These are phyloP conservation scores for Capsicum pubescens DNA, from an alignment of 257 asterid genomes.

Conservation along the genomic window DNA sequence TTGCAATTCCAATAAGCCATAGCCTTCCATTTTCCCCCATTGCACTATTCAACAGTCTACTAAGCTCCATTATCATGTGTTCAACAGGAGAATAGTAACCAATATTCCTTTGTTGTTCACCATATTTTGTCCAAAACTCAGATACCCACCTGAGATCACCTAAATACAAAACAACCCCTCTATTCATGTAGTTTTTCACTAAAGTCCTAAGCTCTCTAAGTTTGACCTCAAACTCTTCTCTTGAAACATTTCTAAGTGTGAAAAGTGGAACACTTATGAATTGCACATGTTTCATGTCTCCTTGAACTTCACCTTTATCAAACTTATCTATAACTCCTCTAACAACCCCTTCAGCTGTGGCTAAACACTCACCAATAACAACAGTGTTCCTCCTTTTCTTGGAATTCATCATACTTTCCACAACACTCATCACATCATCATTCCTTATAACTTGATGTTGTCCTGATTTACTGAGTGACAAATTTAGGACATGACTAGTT, in stretches of 20 bases:
- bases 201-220: constrained; percentile 73
- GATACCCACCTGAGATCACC: constrained; percentile 89
- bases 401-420: constrained; percentile 64
- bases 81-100: constrained; percentile 69
- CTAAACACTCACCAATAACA: constrained; percentile 54
- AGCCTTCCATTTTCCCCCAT: constrained; percentile 51
- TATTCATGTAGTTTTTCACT: constrained; percentile 54
- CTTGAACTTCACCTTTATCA: constrained; percentile 59
- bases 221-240: constrained; percentile 73
- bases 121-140: constrained; percentile 71
- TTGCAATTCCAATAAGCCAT: constrained; percentile 81
- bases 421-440: constrained; percentile 57
- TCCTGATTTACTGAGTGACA: constrained; percentile 22
- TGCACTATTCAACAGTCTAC: constrained; percentile 65
- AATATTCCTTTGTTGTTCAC: constrained; percentile 45
- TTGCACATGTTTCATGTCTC: constrained; percentile 64
- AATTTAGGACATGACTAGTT: constrained; percentile 34
- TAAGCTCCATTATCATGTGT: constrained; percentile 89
- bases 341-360: constrained; percentile 58
- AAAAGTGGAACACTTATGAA: constrained; percentile 84
- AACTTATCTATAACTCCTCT: constrained; percentile 70
- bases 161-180: constrained; percentile 84
- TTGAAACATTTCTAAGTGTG: constrained; percentile 55
- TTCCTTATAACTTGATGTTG: constrained; percentile 40
- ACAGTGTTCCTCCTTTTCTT: constrained; percentile 61